A percentile compares a stretch with the other conserved stretches of the same genome.
Conservation (phyloP, 2,329 filamentous ascomycete genomes). For the Ophiostoma triangulosporum region DNA sequence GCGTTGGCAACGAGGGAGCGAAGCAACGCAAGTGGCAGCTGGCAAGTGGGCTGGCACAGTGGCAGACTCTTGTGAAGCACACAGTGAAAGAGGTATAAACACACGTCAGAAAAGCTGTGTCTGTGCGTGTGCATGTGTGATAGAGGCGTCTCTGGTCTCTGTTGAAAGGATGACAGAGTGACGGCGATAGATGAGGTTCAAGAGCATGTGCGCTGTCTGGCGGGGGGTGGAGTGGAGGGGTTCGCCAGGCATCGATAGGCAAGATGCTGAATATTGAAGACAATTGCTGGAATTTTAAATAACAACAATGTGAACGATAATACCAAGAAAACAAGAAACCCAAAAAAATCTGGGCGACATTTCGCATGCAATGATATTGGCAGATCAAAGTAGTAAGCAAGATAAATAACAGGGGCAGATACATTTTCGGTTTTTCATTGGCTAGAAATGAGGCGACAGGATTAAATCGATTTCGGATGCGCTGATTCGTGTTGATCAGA, state of each 20-base stretch:
- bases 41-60: neutral
- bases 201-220: neutral
- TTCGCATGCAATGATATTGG: too few relatives aligned
- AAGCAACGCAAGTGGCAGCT: conserved; percentile 3
- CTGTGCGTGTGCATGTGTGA: neutral
- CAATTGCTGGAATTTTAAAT: too few relatives aligned
- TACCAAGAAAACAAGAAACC: too few relatives aligned
- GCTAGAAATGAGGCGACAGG: neutral
- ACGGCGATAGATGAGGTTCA: neutral
- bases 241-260: neutral
- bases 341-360: too few relatives aligned
- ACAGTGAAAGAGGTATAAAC: neutral
- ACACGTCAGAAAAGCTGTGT: neutral
- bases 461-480: neutral
- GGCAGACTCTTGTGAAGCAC: neutral
- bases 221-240: conserved; percentile 1
- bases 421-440: neutral
- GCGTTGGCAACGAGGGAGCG: conserved; percentile 11
- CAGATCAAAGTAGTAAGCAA: too few relatives aligned
- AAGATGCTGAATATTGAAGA: neutral
- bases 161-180: neutral
- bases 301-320: too few relatives aligned
- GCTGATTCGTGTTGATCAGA: neutral
- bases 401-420: neutral
- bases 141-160: too few relatives aligned